These are phyloP conservation scores for Fusarium tuaranense DNA, from an alignment of 2,329 filamentous ascomycete genomes.

Conservation along the genomic window DNA sequence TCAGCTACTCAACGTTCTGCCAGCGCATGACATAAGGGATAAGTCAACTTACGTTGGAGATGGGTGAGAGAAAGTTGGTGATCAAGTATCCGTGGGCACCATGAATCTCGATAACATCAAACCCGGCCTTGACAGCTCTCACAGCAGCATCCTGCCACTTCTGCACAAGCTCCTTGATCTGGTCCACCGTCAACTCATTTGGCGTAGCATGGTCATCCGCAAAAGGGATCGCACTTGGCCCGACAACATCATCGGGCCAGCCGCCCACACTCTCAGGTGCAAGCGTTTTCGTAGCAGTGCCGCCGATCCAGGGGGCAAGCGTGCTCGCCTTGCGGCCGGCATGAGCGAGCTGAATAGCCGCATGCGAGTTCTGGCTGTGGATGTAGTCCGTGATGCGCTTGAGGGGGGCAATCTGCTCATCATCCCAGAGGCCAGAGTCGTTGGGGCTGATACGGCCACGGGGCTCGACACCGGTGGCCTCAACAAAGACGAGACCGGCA, in stretches of 20 bases:
- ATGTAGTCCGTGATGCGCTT: conserved; percentile 80
- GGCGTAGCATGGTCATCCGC: conserved; percentile 71
- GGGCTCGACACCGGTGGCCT: conserved; percentile 80
- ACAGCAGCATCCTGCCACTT: conserved; percentile 70
- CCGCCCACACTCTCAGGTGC: conserved; percentile 65
- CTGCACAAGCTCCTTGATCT: conserved; percentile 75
- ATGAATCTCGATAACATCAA: conserved; percentile 80
- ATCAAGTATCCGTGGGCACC: conserved; percentile 76
- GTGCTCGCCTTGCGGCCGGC: conserved; percentile 78
- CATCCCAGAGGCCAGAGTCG: conserved; percentile 85
- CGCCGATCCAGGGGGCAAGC: conserved; percentile 72
- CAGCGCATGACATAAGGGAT: neutral
- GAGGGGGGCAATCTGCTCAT: conserved; percentile 81
- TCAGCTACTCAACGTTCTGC: conserved; percentile 10
- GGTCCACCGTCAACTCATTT: conserved; percentile 73
- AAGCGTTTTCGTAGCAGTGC: conserved; percentile 59
- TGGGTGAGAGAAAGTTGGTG: conserved; percentile 72
- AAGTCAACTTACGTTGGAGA: conserved; percentile 60
- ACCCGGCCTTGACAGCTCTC: conserved; percentile 74
- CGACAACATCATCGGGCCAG: conserved; percentile 68
- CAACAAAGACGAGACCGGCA: conserved; percentile 78
- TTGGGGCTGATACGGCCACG: conserved; percentile 87
- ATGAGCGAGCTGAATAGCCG: conserved; percentile 85
- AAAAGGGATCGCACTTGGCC: conserved; percentile 67
- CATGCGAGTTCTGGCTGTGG: conserved; percentile 81